phyloP scores from a whole-genome alignment of 208 protist species.

The Leishmania martiniquensis region DNA sequence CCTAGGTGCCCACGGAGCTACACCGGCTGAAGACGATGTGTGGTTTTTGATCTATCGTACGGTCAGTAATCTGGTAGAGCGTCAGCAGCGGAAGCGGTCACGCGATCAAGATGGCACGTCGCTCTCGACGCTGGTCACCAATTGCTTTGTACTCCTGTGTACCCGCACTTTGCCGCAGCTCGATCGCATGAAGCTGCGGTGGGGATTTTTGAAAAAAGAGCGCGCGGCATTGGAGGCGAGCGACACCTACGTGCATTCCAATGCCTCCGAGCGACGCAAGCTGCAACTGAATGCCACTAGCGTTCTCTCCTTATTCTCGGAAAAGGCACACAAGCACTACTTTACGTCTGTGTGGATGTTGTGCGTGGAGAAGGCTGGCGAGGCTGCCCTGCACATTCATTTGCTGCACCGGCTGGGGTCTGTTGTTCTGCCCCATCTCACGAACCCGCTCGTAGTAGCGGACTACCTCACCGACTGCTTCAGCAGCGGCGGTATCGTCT shows the following conservation, averaged over 20 bases:
- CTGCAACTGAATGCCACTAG: slow-evolving; percentile 46
- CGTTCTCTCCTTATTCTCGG: slow-evolving; percentile 83
- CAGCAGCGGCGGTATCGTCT: slow-evolving; percentile 80
- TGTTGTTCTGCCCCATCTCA: slow-evolving; percentile 77
- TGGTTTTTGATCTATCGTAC: slow-evolving; percentile 74
- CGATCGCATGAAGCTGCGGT: slow-evolving; percentile 57
- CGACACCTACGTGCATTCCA: slow-evolving; percentile 68
- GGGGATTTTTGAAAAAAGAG: slow-evolving; percentile 69
- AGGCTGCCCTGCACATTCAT: slow-evolving; percentile 71
- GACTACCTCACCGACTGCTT: slow-evolving; percentile 91
- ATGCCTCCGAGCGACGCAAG: slow-evolving; percentile 72
- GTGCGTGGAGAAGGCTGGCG: slow-evolving; percentile 58
- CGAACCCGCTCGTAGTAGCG: slow-evolving; percentile 82
- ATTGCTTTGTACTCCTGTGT: slow-evolving; percentile 81
- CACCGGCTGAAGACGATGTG: slow-evolving; percentile 60
- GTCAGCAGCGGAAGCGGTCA: slow-evolving; percentile 49
- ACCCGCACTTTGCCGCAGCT: slow-evolving; percentile 53
- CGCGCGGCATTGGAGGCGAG: slow-evolving; percentile 53
- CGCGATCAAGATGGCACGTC: slow-evolving; percentile 33
- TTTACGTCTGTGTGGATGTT: slow-evolving; percentile 85
- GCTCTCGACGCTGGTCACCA: slow-evolving; percentile 46
- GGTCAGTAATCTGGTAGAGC: slow-evolving; percentile 52
- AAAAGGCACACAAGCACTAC: slow-evolving; percentile 81
- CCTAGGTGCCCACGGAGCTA: slow-evolving; percentile 19
- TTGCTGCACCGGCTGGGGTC: slow-evolving; percentile 80